Conservation (phyloP, 768 basidiomycete species). For the Suillus variegatus region DNA sequence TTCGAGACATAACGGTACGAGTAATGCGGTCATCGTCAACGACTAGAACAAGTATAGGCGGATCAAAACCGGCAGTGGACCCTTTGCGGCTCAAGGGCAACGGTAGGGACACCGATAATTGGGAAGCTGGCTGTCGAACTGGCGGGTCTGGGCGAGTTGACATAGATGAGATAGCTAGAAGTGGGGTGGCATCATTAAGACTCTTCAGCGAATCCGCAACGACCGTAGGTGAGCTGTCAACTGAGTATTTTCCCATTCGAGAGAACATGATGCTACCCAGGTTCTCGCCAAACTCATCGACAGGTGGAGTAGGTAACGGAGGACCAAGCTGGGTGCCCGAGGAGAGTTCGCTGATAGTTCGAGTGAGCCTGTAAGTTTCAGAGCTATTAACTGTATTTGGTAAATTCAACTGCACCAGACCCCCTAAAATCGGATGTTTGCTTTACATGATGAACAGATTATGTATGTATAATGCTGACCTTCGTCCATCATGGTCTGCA, state of each 20-base stretch:
- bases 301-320: conserved; percentile 17
- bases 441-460: neutral
- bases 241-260: conserved; percentile 6
- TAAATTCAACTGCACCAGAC: conserved; percentile 57
- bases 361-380: conserved; percentile 37
- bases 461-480: conserved; percentile 31
- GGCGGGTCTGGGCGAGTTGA: conserved; percentile 8
- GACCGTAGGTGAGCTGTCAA: conserved; percentile 4
- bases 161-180: conserved; percentile 8
- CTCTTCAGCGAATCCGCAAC: conserved; percentile 12
- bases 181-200: neutral
- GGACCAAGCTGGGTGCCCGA: conserved; percentile 35
- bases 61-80: conserved; percentile 38
- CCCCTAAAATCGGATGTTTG: conserved; percentile 37
- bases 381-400: conserved; percentile 36
- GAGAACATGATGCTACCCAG: neutral
- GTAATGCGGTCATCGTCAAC: conserved; percentile 86
- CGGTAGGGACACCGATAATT: conserved; percentile 7
- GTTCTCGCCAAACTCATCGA: conserved; percentile 5
- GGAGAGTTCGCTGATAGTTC: conserved; percentile 44
- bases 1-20: conserved; percentile 76
- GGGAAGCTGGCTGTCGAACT: neutral
- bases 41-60: conserved; percentile 66
- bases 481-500: conserved; percentile 71
- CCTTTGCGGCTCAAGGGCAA: conserved; percentile 16